Evolutionary conservation across 257 asterid genomes (phyloP).

Genomic region (Penstemon newberryi): DNA sequence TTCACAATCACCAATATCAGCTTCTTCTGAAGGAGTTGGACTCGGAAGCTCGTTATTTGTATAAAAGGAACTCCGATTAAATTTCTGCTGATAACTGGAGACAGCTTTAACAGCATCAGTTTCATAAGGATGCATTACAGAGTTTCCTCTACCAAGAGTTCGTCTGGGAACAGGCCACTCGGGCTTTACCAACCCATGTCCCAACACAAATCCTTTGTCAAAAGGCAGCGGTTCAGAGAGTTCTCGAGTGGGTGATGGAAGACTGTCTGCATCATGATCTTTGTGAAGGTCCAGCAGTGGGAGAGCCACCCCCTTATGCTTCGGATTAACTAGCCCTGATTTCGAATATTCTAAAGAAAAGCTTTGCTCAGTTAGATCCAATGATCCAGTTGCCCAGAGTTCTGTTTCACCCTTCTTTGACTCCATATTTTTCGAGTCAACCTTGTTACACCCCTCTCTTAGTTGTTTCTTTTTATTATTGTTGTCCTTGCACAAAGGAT

Average conservation of each 20-base stretch:
- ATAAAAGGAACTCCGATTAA: slow-evolving; percentile 60
- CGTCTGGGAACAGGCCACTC: slow-evolving; percentile 72
- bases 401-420: slow-evolving; percentile 36
- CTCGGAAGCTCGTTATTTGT: slow-evolving; percentile 77
- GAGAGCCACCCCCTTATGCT: slow-evolving; percentile 56
- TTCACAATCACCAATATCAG: slow-evolving; percentile 63
- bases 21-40: slow-evolving; percentile 96
- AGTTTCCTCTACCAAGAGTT: slow-evolving; percentile 43
- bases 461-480: slow-evolving; percentile 36
- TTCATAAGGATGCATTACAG: slow-evolving; percentile 72
- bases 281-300: slow-evolving; percentile 92
- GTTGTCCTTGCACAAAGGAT: slow-evolving; percentile 29
- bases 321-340: slow-evolving; percentile 39
- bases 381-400: slow-evolving; percentile 35
- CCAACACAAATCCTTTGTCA: slow-evolving; percentile 43
- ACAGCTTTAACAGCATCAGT: slow-evolving; percentile 91
- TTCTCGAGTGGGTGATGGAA: slow-evolving; percentile 92
- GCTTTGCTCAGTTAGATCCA: slow-evolving; percentile 34
- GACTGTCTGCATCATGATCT: slow-evolving; percentile 93
- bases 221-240: slow-evolving; percentile 52
- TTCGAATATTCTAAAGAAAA: slow-evolving; percentile 33
- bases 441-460: slow-evolving; percentile 24
- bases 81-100: slow-evolving; percentile 94
- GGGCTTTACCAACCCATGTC: slow-evolving; percentile 56
- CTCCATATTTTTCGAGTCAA: slow-evolving; percentile 33